Evolutionary conservation across 768 basidiomycete genomes (phyloP).

Genomic region (Mycena amicta): DNA sequence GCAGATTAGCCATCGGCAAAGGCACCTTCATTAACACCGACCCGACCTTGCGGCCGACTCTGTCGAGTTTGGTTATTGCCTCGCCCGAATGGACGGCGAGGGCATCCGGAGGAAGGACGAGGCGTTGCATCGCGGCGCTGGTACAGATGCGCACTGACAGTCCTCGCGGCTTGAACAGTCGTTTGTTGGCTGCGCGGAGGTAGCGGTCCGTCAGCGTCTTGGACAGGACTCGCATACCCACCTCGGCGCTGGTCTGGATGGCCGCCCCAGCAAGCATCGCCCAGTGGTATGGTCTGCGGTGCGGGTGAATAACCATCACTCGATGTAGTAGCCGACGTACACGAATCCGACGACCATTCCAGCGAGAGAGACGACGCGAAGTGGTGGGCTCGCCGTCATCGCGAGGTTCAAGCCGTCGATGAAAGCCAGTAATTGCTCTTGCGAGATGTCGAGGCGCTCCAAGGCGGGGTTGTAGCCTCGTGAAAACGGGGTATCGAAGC

Average conservation of each 20-base stretch:
- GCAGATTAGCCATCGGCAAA: slow-evolving; percentile 10
- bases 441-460: slow-evolving; percentile 19
- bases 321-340: slow-evolving; percentile 7
- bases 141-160: slow-evolving; percentile 29
- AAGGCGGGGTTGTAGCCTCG: slow-evolving; percentile 23
- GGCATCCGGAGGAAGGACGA: slow-evolving; percentile 16
- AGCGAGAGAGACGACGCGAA: slow-evolving; percentile 24
- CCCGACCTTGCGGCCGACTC: slow-evolving; percentile 22
- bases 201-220: slow-evolving; percentile 30
- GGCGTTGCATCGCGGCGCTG: slow-evolving; percentile 25
- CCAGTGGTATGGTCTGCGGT: slow-evolving; percentile 28
- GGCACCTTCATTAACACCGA: slow-evolving; percentile 19
- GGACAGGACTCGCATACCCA: slow-evolving; percentile 25
- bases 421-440: slow-evolving; percentile 25
- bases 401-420: slow-evolving; percentile 29
- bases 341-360: slow-evolving; percentile 28
- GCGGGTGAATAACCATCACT: not conserved
- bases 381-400: slow-evolving; percentile 29
- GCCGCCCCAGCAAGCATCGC: slow-evolving; percentile 23
- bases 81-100: not conserved
- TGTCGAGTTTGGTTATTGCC: slow-evolving; percentile 9
- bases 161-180: slow-evolving; percentile 27
- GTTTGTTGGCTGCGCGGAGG: slow-evolving; percentile 26
- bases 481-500: slow-evolving; percentile 25
- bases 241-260: slow-evolving; percentile 20